Conservation (phyloP, 2,329 filamentous ascomycete genomes). For the Mycocentrospora acerina region DNA sequence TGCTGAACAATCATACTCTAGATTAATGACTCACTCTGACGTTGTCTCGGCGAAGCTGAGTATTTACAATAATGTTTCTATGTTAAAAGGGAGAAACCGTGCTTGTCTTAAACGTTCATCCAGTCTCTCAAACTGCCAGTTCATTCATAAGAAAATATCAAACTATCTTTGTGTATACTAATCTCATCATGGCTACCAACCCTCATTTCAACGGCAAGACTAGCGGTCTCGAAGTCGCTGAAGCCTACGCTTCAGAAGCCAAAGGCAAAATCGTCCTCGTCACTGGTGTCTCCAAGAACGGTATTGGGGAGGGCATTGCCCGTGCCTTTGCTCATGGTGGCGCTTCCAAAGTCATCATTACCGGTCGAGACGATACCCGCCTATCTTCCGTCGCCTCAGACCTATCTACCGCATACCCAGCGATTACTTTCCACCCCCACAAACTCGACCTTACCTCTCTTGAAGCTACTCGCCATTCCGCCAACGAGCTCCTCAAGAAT, state of each 20-base stretch:
- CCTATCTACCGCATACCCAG: constrained; percentile 8
- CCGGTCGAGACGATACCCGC: constrained; percentile 8
- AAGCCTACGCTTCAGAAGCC: constrained; percentile 12
- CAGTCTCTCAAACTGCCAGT: too few species aligned
- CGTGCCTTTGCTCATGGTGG: constrained; percentile 11
- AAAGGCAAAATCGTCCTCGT: constrained; percentile 35
- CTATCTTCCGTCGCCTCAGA: too few species aligned
- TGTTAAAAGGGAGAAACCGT: too few species aligned
- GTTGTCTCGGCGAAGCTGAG: too few species aligned
- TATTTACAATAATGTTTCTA: too few species aligned
- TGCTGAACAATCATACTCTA: too few species aligned
- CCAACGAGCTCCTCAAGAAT: constrained; percentile 18
- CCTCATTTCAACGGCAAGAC: too few species aligned
- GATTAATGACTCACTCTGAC: too few species aligned
- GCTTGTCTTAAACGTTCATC: too few species aligned
- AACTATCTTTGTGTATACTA: too few species aligned
- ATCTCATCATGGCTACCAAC: too few species aligned
- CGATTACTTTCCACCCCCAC: constrained; percentile 5
- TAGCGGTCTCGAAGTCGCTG: constrained; percentile 15
- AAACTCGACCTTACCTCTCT: constrained; percentile 38
- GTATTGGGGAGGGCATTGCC: constrained; percentile 12
- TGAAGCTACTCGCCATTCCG: constrained; percentile 34
- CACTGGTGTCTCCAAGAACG: constrained; percentile 10
- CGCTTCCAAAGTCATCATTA: constrained; percentile 12
- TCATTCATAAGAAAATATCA: too few species aligned